phyloP scores from a whole-genome alignment of 352 stramenopile species.

The Globisporangium camurandrum region DNA sequence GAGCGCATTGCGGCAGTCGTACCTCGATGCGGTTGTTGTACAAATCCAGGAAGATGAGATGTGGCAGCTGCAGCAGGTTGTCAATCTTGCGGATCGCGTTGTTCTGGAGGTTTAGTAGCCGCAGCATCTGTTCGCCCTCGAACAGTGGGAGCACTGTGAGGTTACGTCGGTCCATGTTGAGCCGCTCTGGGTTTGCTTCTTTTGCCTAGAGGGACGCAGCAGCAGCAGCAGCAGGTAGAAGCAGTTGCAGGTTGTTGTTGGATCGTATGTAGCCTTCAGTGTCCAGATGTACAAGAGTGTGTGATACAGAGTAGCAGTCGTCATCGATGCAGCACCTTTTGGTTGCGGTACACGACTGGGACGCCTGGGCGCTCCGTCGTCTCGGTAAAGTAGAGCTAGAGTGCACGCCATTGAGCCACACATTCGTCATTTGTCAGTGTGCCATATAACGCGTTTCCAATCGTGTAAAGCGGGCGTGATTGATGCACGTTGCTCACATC shows the following conservation, averaged over 20 bases:
- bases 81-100: constrained; percentile 83
- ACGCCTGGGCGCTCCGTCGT: constrained; percentile 58
- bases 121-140: constrained; percentile 85
- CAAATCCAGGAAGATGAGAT: constrained; percentile 90
- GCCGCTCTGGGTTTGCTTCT: constrained; percentile 58
- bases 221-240: no score
- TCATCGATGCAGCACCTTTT: constrained; percentile 36
- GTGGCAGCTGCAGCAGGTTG: constrained; percentile 78
- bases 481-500: not conserved
- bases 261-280: not conserved
- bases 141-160: constrained; percentile 73
- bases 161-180: constrained; percentile 88
- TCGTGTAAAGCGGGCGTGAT: no score
- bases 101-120: constrained; percentile 89
- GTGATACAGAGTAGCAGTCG: no score
- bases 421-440: no score
- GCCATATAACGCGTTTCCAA: no score
- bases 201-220: constrained; percentile 32
- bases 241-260: not conserved
- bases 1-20: no score
- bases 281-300: not conserved
- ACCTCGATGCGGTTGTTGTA: constrained; percentile 91
- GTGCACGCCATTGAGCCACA: constrained; percentile 7
- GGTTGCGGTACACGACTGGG: constrained; percentile 62
- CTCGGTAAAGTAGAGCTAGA: constrained; percentile 68